A percentile compares a stretch with the other conserved stretches of the same genome.
These are phyloP conservation scores for Cercospora berteroae DNA, from an alignment of 2,329 filamentous ascomycete species.

Conservation along the genomic window DNA sequence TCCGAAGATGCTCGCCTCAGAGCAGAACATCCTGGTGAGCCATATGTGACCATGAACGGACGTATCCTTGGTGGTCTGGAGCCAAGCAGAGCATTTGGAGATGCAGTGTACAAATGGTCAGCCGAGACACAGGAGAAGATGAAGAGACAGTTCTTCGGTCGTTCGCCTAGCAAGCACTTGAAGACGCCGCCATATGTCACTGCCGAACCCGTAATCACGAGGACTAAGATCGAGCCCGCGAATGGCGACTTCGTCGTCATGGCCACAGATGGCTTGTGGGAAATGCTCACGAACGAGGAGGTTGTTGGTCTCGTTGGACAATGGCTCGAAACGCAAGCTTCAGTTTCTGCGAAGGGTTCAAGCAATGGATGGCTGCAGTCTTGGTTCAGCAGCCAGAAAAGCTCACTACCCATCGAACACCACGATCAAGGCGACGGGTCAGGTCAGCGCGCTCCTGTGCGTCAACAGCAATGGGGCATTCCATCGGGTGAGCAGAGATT, in stretches of 20 bases:
- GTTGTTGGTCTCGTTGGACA: slow-evolving; percentile 94
- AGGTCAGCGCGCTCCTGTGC: slow-evolving; percentile 83
- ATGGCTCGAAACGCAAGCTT: slow-evolving; percentile 81
- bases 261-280: slow-evolving; percentile 96
- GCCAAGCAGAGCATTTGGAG: slow-evolving; percentile 90
- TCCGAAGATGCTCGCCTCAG: slow-evolving; percentile 81
- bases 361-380: slow-evolving; percentile 63
- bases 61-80: slow-evolving; percentile 89
- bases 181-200: slow-evolving; percentile 96
- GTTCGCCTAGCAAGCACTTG: slow-evolving; percentile 70
- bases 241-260: slow-evolving; percentile 94
- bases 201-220: slow-evolving; percentile 90
- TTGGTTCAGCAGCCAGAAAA: slow-evolving; percentile 60
- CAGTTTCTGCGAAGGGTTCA: slow-evolving; percentile 31
- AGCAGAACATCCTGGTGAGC: slow-evolving; percentile 83
- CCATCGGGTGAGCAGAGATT: slow-evolving; percentile 76
- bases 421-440: slow-evolving; percentile 48
- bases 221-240: slow-evolving; percentile 83
- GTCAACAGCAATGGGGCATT: slow-evolving; percentile 87
- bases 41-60: slow-evolving; percentile 81
- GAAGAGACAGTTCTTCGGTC: slow-evolving; percentile 82
- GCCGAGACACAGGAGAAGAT: slow-evolving; percentile 79
- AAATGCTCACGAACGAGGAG: slow-evolving; percentile 98
- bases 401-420: slow-evolving; percentile 71
- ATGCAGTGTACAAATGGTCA: slow-evolving; percentile 96